A percentile compares a stretch with the other conserved stretches of the same genome.
Evolutionary conservation across 805 yeast species (phyloP).

Genomic region (Candida takata): DNA sequence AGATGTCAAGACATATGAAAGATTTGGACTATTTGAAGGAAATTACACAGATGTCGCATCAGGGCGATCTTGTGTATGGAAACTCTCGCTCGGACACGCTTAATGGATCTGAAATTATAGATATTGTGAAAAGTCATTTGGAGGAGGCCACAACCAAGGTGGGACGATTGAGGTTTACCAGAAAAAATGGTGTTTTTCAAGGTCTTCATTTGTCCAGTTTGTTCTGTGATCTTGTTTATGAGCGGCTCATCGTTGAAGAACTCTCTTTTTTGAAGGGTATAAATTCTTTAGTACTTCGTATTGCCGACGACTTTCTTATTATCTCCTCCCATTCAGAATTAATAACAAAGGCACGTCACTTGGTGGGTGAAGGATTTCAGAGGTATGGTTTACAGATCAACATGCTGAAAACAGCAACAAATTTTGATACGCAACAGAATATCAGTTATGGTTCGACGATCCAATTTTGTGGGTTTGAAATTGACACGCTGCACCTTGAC

Average conservation of each 20-base stretch:
- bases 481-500: conserved; percentile 28
- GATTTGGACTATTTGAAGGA: not conserved
- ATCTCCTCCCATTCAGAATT: conserved; percentile 38
- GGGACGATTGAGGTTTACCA: conserved; percentile 30
- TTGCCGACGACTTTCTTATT: conserved; percentile 85
- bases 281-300: conserved; percentile 42
- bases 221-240: conserved; percentile 69
- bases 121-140: conserved; percentile 45
- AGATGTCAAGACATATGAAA: not conserved
- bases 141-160: conserved; percentile 39
- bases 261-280: conserved; percentile 18
- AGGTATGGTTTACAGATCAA: conserved; percentile 24
- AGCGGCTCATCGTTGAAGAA: conserved; percentile 40
- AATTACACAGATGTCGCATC: not conserved
- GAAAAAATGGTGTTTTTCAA: conserved; percentile 73
- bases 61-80: not conserved
- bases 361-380: conserved; percentile 31
- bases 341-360: conserved; percentile 25
- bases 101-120: conserved; percentile 36
- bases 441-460: conserved; percentile 7
- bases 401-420: conserved; percentile 35
- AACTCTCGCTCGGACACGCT: conserved; percentile 22
- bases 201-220: conserved; percentile 74
- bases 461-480: conserved; percentile 37
- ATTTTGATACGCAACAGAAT: conserved; percentile 15